A percentile compares a stretch with the other conserved stretches of the same genome.
phyloP scores from a whole-genome alignment of 352 stramenopile species.

The Pythium brassicae region DNA sequence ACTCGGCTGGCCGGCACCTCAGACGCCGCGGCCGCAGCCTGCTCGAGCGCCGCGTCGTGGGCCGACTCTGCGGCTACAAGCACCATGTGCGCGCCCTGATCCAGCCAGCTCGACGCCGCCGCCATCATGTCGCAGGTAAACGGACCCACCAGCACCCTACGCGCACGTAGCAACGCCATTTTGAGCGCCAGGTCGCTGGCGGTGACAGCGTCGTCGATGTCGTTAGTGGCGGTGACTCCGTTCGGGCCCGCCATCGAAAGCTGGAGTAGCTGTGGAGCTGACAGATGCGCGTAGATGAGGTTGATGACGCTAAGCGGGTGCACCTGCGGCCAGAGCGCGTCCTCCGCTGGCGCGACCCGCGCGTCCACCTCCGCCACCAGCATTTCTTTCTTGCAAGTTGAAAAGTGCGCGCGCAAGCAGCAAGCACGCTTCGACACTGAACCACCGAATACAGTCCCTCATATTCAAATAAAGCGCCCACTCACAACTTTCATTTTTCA shows the following conservation, averaged over 20 bases:
- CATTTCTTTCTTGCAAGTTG: constrained; percentile 12
- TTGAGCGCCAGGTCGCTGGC: constrained; percentile 35
- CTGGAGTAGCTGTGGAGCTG: constrained; percentile 21
- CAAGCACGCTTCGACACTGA: too few relatives aligned
- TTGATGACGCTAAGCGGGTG: constrained; percentile 44
- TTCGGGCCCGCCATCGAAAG: constrained; percentile 17
- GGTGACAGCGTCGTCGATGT: background rate
- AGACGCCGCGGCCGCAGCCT: constrained; percentile 48
- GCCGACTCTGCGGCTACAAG: constrained; percentile 42
- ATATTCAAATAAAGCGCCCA: too few relatives aligned
- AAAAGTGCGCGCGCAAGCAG: too few relatives aligned
- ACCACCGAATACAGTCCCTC: too few relatives aligned
- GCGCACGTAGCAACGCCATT: constrained; percentile 32
- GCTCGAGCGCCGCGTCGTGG: constrained; percentile 44
- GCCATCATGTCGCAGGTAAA: constrained; percentile 61
- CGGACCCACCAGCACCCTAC: constrained; percentile 45
- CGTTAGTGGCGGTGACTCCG: constrained; percentile 6
- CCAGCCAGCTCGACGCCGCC: constrained; percentile 49
- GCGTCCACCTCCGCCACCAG: constrained; percentile 22
- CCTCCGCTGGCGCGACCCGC: background rate
- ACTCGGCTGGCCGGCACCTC: constrained; percentile 61
- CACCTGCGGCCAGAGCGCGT: constrained; percentile 12
- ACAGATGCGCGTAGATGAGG: constrained; percentile 33
- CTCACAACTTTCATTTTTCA: too few relatives aligned
- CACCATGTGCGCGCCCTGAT: constrained; percentile 54